These are phyloP conservation scores for Boletus tylopilopsis DNA, from an alignment of 768 basidiomycete species.

Conservation along the genomic window DNA sequence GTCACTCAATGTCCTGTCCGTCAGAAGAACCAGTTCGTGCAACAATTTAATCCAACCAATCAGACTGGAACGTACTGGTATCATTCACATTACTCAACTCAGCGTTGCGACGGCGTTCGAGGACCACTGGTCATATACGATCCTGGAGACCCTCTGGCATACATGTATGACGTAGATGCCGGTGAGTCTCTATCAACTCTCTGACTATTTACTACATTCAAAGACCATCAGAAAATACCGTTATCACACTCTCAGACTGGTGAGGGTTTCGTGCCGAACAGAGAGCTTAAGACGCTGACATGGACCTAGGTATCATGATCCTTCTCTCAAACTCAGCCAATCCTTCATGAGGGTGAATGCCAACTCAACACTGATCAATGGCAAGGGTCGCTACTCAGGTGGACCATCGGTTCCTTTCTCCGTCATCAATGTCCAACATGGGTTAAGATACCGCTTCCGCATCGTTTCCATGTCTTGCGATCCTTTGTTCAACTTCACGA, in stretches of 20 bases:
- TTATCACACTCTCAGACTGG: constrained; percentile 23
- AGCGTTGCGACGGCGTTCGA: constrained; percentile 13
- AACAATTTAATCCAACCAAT: constrained; percentile 28
- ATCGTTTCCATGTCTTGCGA: constrained; percentile 1
- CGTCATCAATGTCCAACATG: not conserved
- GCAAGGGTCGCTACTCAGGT: constrained; percentile 3
- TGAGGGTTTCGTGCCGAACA: not conserved
- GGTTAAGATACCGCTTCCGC: constrained; percentile 5
- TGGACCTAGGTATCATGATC: constrained; percentile 3
- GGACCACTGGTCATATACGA: constrained; percentile 25
- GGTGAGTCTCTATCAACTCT: constrained; percentile 15
- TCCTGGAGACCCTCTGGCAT: constrained; percentile 1
- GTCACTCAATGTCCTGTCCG: constrained; percentile 6
- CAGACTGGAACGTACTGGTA: constrained; percentile 42
- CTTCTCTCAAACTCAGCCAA: not conserved
- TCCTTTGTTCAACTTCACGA: constrained; percentile 1
- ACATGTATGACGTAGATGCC: constrained; percentile 43
- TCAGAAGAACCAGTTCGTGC: constrained; percentile 29
- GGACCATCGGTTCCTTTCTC: constrained; percentile 2
- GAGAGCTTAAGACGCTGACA: not conserved
- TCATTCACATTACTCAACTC: constrained; percentile 19
- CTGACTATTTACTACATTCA: not conserved
- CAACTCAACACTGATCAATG: constrained; percentile 5
- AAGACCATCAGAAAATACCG: constrained; percentile 30
- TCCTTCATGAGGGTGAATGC: not conserved